A percentile compares a stretch with the other conserved stretches of the same genome.
These are phyloP conservation scores for Myxozyma vanderwaltii DNA, from an alignment of 805 yeast genomes.

Conservation along the genomic window DNA sequence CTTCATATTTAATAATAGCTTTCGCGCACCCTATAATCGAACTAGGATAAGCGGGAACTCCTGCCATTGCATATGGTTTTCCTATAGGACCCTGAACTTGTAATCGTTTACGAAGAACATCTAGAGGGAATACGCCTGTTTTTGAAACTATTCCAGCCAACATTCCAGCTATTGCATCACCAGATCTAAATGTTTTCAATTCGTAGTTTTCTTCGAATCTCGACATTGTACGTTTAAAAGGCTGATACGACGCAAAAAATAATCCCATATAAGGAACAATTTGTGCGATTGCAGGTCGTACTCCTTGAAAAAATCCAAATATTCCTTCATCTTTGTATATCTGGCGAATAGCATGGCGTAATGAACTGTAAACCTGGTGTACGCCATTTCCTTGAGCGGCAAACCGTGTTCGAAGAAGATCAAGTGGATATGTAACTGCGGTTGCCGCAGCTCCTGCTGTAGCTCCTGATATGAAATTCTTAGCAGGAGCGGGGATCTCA, in stretches of 20 bases:
- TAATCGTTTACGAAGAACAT: conserved; percentile 73
- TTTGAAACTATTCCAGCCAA: conserved; percentile 78
- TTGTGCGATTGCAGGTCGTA: conserved; percentile 55
- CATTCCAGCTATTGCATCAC: conserved; percentile 65
- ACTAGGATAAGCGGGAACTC: conserved; percentile 28
- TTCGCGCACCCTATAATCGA: conserved; percentile 42
- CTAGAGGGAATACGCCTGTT: conserved; percentile 78
- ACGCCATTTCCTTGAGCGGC: conserved; percentile 57
- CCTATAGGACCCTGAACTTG: conserved; percentile 58
- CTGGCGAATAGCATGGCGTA: conserved; percentile 39
- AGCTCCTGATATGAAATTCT: conserved; percentile 66
- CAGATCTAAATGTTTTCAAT: conserved; percentile 33
- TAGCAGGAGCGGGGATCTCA: conserved; percentile 38
- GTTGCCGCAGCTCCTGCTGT: conserved; percentile 79
- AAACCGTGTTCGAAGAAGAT: conserved; percentile 80
- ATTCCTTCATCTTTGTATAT: conserved; percentile 50
- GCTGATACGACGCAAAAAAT: conserved; percentile 48
- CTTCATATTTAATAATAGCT: conserved; percentile 56
- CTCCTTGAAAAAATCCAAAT: conserved; percentile 54
- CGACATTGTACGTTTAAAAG: conserved; percentile 7
- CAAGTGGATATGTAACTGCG: conserved; percentile 79
- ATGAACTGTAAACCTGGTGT: conserved; percentile 36
- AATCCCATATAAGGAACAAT: conserved; percentile 72
- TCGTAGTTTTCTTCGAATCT: background rate
- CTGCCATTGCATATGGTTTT: conserved; percentile 1